Percentiles rank a stretch among this genome's conserved stretches.
Conservation (phyloP, 768 basidiomycete species). For the Steccherinum ochraceum region DNA sequence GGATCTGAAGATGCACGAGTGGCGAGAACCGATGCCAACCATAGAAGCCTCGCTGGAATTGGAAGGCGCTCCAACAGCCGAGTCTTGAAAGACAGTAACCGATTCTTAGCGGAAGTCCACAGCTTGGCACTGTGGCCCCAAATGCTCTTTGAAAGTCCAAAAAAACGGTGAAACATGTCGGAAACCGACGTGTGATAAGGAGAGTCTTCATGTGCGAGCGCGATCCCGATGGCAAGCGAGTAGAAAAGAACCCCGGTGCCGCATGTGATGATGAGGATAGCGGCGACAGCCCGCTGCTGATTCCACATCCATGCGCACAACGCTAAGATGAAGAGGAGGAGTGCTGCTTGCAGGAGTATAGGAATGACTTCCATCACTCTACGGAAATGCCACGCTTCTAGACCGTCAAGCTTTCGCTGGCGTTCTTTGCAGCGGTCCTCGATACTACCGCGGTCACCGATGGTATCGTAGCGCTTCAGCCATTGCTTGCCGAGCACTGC, state of each 20-base stretch:
- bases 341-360: conserved; percentile 9
- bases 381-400: conserved; percentile 13
- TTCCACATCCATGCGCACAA: conserved; percentile 5
- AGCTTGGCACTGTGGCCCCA: too few relatives aligned
- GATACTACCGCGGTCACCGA: conserved; percentile 5
- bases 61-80: background rate
- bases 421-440: conserved; percentile 10
- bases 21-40: background rate
- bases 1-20: background rate
- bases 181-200: background rate
- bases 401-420: conserved; percentile 12
- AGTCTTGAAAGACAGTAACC: background rate
- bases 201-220: background rate
- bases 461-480: conserved; percentile 5
- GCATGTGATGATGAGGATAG: conserved; percentile 8
- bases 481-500: conserved; percentile 16
- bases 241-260: conserved; percentile 6
- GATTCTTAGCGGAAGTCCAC: background rate
- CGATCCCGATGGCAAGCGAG: conserved; percentile 2
- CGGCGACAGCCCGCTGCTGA: conserved; percentile 3
- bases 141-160: background rate
- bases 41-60: background rate
- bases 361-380: conserved; percentile 10
- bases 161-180: background rate
- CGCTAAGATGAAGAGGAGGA: conserved; percentile 12